Evolutionary conservation across 495 filamentous ascomycete genomes (phyloP).

Genomic region (Aspergillus incahuasiensis): DNA sequence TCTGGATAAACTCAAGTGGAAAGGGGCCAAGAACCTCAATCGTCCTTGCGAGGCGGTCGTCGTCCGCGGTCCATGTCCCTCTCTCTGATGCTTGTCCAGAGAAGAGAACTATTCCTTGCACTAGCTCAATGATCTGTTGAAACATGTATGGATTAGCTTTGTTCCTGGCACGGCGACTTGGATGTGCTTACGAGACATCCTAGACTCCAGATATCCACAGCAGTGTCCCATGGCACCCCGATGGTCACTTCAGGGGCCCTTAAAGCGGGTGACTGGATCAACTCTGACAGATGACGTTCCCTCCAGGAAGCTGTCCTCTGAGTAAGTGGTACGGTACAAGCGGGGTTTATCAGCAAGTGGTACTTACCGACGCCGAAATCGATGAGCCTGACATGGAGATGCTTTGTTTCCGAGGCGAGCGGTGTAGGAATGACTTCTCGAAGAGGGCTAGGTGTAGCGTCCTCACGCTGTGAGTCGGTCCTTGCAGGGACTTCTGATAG

Average conservation of each 20-base stretch:
- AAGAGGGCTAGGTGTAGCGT: slow-evolving; percentile 13
- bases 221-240: slow-evolving; percentile 33
- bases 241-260: slow-evolving; percentile 45
- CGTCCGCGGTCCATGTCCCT: slow-evolving; percentile 21
- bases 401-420: slow-evolving; percentile 17
- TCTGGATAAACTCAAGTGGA: slow-evolving; percentile 11
- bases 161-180: no score
- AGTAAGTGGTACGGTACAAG: slow-evolving; percentile 12
- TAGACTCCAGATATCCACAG: slow-evolving; percentile 46
- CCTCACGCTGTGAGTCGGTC: slow-evolving; percentile 1
- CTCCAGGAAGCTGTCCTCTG: slow-evolving; percentile 24
- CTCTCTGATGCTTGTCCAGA: slow-evolving; percentile 17
- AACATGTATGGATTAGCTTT: no score
- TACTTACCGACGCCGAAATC: slow-evolving; percentile 29
- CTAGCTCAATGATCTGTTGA: slow-evolving; percentile 25
- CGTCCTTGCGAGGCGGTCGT: slow-evolving; percentile 19
- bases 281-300: slow-evolving; percentile 29
- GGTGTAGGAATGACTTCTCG: slow-evolving; percentile 25
- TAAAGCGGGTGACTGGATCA: slow-evolving; percentile 40
- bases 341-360: slow-evolving; percentile 4
- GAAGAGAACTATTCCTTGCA: slow-evolving; percentile 24
- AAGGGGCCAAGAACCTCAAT: slow-evolving; percentile 22
- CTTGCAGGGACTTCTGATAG: slow-evolving; percentile 18
- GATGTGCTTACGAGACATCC: slow-evolving; percentile 39
- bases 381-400: slow-evolving; percentile 24